Conservation (phyloP, 345 rosid genomes). For the Tarenaya hassleriana region DNA sequence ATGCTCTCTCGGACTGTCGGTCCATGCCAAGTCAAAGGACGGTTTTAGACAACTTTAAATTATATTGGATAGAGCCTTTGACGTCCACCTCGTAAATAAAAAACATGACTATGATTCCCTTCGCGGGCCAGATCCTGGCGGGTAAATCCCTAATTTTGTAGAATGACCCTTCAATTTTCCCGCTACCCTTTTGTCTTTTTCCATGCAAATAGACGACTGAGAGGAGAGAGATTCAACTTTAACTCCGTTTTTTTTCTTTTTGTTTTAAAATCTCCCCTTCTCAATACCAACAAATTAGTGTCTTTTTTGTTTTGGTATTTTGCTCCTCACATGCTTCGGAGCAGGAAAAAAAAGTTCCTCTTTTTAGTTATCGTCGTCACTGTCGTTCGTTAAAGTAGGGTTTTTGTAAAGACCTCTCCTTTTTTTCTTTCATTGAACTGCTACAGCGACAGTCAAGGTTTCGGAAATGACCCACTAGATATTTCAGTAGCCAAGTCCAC, state of each 20-base stretch:
- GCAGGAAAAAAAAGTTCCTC: background rate
- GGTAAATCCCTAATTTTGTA: constrained; percentile 34
- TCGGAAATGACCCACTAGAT: constrained; percentile 19
- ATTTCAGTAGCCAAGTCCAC: constrained; percentile 18
- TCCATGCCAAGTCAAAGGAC: too few relatives aligned
- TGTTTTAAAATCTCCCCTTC: constrained; percentile 9
- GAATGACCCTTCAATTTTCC: constrained; percentile 27
- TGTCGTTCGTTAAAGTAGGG: constrained; percentile 25
- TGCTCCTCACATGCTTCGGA: constrained; percentile 26
- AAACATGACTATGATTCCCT: constrained; percentile 17
- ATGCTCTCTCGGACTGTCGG: too few relatives aligned
- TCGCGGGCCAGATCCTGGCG: constrained; percentile 41
- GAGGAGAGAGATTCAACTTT: too few relatives aligned
- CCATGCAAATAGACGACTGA: too few relatives aligned
- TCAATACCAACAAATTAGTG: constrained; percentile 17
- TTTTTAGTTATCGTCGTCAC: constrained; percentile 27
- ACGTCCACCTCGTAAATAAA: constrained; percentile 44
- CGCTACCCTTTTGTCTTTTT: constrained; percentile 25
- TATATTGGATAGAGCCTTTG: constrained; percentile 39
- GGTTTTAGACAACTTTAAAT: too few relatives aligned
- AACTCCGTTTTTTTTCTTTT: background rate
- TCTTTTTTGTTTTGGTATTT: constrained; percentile 19
- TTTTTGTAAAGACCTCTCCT: constrained; percentile 23
- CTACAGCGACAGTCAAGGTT: constrained; percentile 17
- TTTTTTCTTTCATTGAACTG: constrained; percentile 20